Base-by-base conservation (phyloP, 2,329 filamentous ascomycete genomes). In the Samsoniella hepiali region DNA sequence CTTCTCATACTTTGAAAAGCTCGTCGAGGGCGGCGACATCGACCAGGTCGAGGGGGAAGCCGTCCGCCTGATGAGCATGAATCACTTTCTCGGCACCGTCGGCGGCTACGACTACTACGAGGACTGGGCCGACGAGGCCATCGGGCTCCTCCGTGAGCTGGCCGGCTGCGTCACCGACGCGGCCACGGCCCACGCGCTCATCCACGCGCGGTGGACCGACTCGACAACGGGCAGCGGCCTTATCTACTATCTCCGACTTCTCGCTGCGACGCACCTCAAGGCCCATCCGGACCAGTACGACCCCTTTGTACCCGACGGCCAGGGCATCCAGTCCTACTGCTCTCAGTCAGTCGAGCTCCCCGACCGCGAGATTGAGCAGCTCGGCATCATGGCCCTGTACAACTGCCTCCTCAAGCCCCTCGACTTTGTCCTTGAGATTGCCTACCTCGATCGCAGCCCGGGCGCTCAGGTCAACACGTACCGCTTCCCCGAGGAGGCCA, bases 1-100 rank as follows among this genome's bases (percentile, higher is more conserved):
- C 31, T 99, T 96, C 76, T 88, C 88, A 67, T 98, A 97, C 76
- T 97, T 96, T 73, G 95, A 99, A 77, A 89, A 87, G 53, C 82
- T 98, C 62, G 81, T 94, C 69, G 85, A 86, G 67, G 79, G 84
- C 54, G 87, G 86, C 69, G 87, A 92, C 73, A 79, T 80, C 63
- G 78, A 79, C 66, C 85, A 87, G 68, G 81, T 96, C 64, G 81
- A 88, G 42, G 83, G 83, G 68, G 94, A 98, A 76, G 80, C 87
- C 63, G 82, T 83, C 31, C 88, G 94, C 42, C 82, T 98, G 61
- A 85, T 82, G 65, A 88, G 84, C 34, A 81, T 97, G 68, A 89
- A 87, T 72, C 84, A 87, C 66, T 82, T 91, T 65, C 83, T 97
- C 67, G 82, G 86, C 67, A 84, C 82, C 36, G 84, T 89, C 36